Conservation (phyloP, 768 basidiomycete genomes). For the Cantharellus cinnabarinus region DNA sequence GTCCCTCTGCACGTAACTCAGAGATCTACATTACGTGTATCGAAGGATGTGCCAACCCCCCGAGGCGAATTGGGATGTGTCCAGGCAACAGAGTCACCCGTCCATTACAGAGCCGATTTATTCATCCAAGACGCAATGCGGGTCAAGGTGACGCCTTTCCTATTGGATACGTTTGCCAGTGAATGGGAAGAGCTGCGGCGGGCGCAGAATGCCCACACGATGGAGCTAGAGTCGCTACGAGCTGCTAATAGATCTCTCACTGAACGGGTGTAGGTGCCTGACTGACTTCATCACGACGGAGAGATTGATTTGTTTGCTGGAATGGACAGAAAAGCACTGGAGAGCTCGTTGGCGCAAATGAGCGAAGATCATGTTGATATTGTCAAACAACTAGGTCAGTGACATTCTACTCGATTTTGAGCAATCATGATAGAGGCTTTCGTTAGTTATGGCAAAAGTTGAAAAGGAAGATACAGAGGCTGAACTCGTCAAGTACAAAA, state of each 20-base stretch:
- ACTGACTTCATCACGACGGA: not conserved
- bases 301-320: not conserved
- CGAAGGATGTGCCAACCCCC: not conserved
- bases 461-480: slow-evolving; percentile 85
- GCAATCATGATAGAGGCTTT: slow-evolving; percentile 32
- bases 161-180: slow-evolving; percentile 75
- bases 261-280: slow-evolving; percentile 48
- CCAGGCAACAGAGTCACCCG: slow-evolving; percentile 1
- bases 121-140: slow-evolving; percentile 79
- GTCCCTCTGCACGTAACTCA: not conserved
- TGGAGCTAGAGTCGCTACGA: slow-evolving; percentile 65
- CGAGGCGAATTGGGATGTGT: not conserved
- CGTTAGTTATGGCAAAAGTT: slow-evolving; percentile 73
- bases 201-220: slow-evolving; percentile 59
- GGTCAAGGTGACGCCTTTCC: slow-evolving; percentile 80
- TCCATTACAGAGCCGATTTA: slow-evolving; percentile 46
- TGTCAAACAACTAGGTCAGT: slow-evolving; percentile 20
- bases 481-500: slow-evolving; percentile 85
- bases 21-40: too few relatives aligned
- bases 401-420: not conserved
- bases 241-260: slow-evolving; percentile 58
- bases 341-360: slow-evolving; percentile 54
- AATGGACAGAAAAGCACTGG: slow-evolving; percentile 48
- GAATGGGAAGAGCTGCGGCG: slow-evolving; percentile 73
- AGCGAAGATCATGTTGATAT: slow-evolving; percentile 67